A percentile compares a stretch with the other conserved stretches of the same genome.
These are phyloP conservation scores for Xylariaceae sp. DNA, from an alignment of 2,329 filamentous ascomycete species.

Conservation along the genomic window DNA sequence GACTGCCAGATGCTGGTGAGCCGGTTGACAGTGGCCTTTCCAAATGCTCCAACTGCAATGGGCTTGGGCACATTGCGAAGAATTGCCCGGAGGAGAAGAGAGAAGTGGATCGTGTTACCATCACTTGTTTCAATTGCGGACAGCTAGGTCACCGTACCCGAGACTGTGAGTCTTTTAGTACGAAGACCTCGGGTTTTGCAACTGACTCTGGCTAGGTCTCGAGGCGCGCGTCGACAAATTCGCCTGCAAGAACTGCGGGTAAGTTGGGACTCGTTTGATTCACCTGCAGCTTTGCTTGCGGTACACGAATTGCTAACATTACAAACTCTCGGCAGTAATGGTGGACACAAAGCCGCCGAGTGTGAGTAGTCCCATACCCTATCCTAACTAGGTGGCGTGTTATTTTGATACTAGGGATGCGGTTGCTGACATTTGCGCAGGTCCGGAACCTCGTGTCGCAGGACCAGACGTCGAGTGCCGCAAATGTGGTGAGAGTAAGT, in stretches of 20 bases:
- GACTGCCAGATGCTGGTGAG: conserved; percentile 62
- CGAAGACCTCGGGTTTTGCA: background rate
- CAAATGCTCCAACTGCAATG: conserved; percentile 59
- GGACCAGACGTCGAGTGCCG: conserved; percentile 57
- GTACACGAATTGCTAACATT: conserved; percentile 4
- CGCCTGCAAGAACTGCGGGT: conserved; percentile 62
- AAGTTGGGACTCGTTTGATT: conserved; percentile 31
- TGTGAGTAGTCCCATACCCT: conserved; percentile 35
- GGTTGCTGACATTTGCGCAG: too few relatives aligned
- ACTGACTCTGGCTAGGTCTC: conserved; percentile 39
- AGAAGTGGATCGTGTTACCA: conserved; percentile 42
- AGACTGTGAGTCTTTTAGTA: conserved; percentile 52
- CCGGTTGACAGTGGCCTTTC: conserved; percentile 53
- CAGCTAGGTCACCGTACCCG: conserved; percentile 60
- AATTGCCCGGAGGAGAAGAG: conserved; percentile 53
- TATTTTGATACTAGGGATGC: conserved; percentile 18
- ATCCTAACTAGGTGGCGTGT: conserved; percentile 8
- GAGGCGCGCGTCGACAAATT: conserved; percentile 57
- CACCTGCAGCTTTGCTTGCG: background rate
- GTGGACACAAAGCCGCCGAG: conserved; percentile 45
- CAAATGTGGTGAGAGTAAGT: conserved; percentile 57
- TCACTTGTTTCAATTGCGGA: conserved; percentile 62
- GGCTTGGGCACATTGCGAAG: conserved; percentile 58
- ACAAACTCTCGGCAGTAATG: conserved; percentile 32
- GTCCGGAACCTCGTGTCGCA: conserved; percentile 54